phyloP scores from a whole-genome alignment of 345 rosid genomes.

The Populus pruinosa region DNA sequence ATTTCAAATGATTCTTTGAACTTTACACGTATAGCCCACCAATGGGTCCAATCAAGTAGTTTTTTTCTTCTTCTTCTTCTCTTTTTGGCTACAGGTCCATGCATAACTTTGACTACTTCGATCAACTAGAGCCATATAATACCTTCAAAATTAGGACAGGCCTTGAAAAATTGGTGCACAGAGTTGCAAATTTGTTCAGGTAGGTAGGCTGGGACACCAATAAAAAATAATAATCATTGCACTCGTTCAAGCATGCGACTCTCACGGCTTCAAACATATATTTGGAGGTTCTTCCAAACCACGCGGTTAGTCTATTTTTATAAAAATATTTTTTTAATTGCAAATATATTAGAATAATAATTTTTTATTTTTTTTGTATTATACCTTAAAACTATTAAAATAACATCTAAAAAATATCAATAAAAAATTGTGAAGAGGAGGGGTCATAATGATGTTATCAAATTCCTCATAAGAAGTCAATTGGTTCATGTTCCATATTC shows the following conservation, averaged over 20 bases:
- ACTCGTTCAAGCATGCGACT: background rate
- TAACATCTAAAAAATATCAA: too few species aligned
- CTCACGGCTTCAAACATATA: background rate
- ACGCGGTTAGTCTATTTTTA: too few species aligned
- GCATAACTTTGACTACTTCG: background rate
- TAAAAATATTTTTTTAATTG: too few species aligned
- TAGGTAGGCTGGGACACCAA: background rate
- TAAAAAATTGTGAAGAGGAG: background rate
- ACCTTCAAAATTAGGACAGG: background rate
- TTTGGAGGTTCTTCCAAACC: too few species aligned
- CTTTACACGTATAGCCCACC: background rate
- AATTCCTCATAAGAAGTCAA: too few species aligned
- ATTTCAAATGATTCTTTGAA: background rate
- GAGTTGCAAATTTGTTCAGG: background rate
- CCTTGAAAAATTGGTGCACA: too few species aligned
- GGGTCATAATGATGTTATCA: background rate
- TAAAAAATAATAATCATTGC: background rate
- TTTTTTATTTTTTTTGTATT: too few species aligned
- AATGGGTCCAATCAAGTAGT: background rate
- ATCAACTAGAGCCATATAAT: background rate
- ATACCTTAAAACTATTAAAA: too few species aligned
- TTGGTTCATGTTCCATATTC: too few species aligned
- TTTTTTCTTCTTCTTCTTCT: too few species aligned
- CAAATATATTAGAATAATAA: too few species aligned
- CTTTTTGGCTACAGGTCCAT: background rate